A percentile compares a stretch with the other conserved stretches of the same genome.
Evolutionary conservation across 2,329 filamentous ascomycete species (phyloP).

Genomic region (Graphium sp.): DNA sequence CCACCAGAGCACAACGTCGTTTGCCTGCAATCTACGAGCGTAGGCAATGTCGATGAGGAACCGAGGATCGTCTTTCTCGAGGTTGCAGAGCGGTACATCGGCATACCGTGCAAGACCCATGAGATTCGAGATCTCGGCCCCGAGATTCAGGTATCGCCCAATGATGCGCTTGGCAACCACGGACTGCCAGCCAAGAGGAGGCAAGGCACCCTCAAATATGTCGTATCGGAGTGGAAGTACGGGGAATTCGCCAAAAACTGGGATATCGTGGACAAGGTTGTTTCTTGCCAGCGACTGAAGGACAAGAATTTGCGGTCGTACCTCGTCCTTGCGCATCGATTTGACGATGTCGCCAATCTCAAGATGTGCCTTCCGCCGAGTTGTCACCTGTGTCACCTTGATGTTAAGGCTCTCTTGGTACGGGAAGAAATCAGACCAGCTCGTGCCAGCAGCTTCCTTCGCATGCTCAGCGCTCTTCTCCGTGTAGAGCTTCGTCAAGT

Average conservation of each 20-base stretch:
- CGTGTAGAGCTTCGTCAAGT: constrained; percentile 73
- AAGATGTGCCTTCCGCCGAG: constrained; percentile 72
- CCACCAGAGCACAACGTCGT: constrained; percentile 96
- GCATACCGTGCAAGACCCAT: constrained; percentile 81
- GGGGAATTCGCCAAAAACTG: constrained; percentile 70
- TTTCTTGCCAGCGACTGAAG: constrained; percentile 79
- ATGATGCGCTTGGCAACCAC: constrained; percentile 78
- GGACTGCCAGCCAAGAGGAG: constrained; percentile 84
- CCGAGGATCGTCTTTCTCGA: constrained; percentile 84
- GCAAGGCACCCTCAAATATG: constrained; percentile 68
- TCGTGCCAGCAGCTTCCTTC: constrained; percentile 45
- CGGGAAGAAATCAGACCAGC: constrained; percentile 54
- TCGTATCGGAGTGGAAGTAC: constrained; percentile 70
- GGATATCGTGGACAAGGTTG: constrained; percentile 69
- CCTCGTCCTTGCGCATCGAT: constrained; percentile 76
- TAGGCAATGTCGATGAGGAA: constrained; percentile 96
- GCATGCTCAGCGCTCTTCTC: constrained; percentile 54
- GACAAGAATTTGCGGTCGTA: constrained; percentile 64
- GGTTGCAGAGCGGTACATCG: constrained; percentile 85
- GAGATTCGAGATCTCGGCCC: constrained; percentile 79
- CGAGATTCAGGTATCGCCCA: constrained; percentile 81
- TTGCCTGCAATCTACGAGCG: constrained; percentile 73
- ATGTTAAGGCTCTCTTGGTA: constrained; percentile 81
- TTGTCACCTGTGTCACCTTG: constrained; percentile 75
- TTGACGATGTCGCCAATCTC: constrained; percentile 80